These are phyloP conservation scores for Penicillium sp. DNA, from an alignment of 2,329 filamentous ascomycete genomes.

Conservation along the genomic window DNA sequence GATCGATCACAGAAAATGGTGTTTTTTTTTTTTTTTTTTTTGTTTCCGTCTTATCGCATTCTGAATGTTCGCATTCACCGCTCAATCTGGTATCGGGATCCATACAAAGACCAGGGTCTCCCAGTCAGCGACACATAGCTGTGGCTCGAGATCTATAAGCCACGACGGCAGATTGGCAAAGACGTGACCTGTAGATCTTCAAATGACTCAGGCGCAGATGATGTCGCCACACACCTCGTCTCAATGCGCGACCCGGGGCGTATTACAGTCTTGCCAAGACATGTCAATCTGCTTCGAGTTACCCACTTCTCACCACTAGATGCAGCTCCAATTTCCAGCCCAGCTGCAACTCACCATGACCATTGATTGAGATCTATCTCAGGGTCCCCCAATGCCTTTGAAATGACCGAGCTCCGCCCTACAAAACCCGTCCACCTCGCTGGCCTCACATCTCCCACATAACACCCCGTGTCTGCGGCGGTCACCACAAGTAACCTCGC, in stretches of 20 bases:
- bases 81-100: not conserved
- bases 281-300: slow-evolving; percentile 10
- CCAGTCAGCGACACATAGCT: not conserved
- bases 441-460: not conserved
- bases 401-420: slow-evolving; percentile 2
- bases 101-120: no score
- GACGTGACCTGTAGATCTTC: not conserved
- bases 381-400: slow-evolving; percentile 4
- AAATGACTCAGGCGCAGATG: not conserved
- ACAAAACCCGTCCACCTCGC: not conserved
- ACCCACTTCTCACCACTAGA: slow-evolving; percentile 9
- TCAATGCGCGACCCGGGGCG: not conserved
- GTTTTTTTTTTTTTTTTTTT: no score
- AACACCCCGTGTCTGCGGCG: not conserved
- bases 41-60: no score
- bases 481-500: not conserved
- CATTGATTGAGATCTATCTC: not conserved
- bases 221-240: not conserved
- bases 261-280: slow-evolving; percentile 13
- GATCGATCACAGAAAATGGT: no score
- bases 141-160: not conserved
- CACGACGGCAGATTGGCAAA: not conserved
- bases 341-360: not conserved
- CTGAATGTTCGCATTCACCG: no score
- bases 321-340: not conserved